Evolutionary conservation across 768 basidiomycete genomes (phyloP), one percentile per base, ranked within the genome.

Genomic region (Trametes elegans): DNA sequence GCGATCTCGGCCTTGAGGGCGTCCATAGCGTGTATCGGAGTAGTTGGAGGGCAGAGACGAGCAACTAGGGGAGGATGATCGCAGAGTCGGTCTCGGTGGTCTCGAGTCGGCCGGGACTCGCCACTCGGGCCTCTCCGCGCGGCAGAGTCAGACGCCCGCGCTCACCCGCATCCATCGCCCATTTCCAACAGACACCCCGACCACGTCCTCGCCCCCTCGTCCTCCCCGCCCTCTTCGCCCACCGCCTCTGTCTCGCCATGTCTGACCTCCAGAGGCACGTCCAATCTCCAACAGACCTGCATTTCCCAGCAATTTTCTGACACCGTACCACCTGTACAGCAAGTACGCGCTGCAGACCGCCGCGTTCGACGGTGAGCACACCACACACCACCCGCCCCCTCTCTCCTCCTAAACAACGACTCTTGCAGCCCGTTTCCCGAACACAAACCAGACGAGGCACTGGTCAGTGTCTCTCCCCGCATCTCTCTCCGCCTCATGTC

Each of bases 401-500:
- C 29, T n/a, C 11, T 40, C 46, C 40, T 49, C 64, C 61, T 53
- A 47, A 26, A 23, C 35, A 26, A 36, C 29, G 7, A 32, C 19
- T 42, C 44, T 55, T 69, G 14, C 62, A 93, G 92, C 90, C 64
- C 90, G 90, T 50, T 94, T 93, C 76, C 90, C 88, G 51, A 88
- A 93, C 71, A 82, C 82, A 62, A 94, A 97, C 79, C 96, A 99
- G 78, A 96, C 95, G 47, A 84, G 86, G 71, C 94, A 98, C 77
- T 99, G 97, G 96, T 94, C 62, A 58, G 80, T 70, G 13, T n/a
- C 7, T 24, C 52, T 18, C 21, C 3, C 35, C 24, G n/a, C 7
- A 4, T 3, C 27, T 6, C 18, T 38, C 18, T n/a, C 5, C 7
- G 16, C 18, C 29, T 46, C 19, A 11, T 34, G 23, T 42, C 35